phyloP scores from a whole-genome alignment of 371 early-diverging fungal genomes.

The Lichtheimia hyalospora region DNA sequence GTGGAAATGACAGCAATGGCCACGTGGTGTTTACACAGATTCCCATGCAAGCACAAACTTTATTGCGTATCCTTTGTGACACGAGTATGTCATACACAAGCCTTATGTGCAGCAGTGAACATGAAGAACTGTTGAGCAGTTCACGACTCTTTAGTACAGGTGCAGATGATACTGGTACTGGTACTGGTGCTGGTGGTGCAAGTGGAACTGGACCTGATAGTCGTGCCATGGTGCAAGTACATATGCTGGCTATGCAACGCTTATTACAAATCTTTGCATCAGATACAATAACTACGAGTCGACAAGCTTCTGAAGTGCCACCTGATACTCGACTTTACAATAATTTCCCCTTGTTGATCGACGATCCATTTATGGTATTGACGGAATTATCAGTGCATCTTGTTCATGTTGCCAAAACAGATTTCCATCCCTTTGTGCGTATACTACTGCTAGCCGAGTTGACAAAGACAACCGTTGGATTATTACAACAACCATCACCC shows the following conservation, averaged over 20 bases:
- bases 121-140: constrained; percentile 2
- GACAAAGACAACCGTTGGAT: constrained; percentile 48
- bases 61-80: constrained; percentile 68
- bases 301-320: constrained; percentile 12
- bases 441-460: constrained; percentile 67
- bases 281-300: constrained; percentile 16
- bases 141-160: constrained; percentile 11
- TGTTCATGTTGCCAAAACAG: constrained; percentile 52
- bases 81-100: constrained; percentile 58
- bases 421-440: constrained; percentile 66
- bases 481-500: constrained; percentile 16
- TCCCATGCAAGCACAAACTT: constrained; percentile 53
- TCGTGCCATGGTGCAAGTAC: constrained; percentile 27
- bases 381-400: constrained; percentile 60
- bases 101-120: constrained; percentile 41
- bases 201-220: constrained; percentile 1
- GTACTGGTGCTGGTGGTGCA: too few species aligned
- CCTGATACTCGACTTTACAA: constrained; percentile 23
- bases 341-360: constrained; percentile 61
- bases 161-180: background rate
- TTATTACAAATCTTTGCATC: constrained; percentile 48
- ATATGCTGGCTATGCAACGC: constrained; percentile 41
- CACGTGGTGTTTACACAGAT: constrained; percentile 59
- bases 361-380: constrained; percentile 70
- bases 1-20: constrained; percentile 39